phyloP scores from a whole-genome alignment of 345 rosid genomes.

The Boechera divaricarpa region DNA sequence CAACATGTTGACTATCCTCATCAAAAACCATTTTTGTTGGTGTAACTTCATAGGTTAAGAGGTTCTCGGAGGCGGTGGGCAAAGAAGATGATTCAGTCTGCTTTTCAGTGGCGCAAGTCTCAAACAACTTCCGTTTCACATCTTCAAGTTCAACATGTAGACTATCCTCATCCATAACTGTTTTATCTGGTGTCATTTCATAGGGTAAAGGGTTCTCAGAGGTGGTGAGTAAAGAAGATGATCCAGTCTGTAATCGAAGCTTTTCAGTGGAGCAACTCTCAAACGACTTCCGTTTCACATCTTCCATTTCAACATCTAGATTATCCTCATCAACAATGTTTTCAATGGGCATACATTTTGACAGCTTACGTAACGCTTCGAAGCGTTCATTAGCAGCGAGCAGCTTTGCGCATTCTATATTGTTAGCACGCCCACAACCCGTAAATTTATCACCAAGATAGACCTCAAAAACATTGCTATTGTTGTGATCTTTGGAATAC shows the following conservation, averaged over 20 bases:
- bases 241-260: neutral
- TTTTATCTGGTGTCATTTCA: too few species aligned
- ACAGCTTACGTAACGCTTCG: neutral
- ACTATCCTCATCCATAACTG: neutral
- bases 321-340: neutral
- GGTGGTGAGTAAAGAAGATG: neutral
- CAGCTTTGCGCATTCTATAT: neutral
- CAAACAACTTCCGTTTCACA: neutral
- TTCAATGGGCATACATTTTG: neutral
- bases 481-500: neutral
- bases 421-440: neutral
- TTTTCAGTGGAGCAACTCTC: neutral
- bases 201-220: neutral
- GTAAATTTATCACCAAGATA: neutral
- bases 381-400: neutral
- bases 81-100: constrained; percentile 49
- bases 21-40: too few species aligned
- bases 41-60: constrained; percentile 32
- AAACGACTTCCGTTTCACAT: neutral
- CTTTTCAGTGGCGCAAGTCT: neutral
- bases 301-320: neutral
- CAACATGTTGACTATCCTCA: too few species aligned
- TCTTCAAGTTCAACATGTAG: neutral
- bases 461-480: neutral
- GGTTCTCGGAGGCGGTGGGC: constrained; percentile 51